A percentile compares a stretch with the other conserved stretches of the same genome.
Evolutionary conservation across 2,329 filamentous ascomycete species (phyloP).

Genomic region (Lecanicillium sp.): DNA sequence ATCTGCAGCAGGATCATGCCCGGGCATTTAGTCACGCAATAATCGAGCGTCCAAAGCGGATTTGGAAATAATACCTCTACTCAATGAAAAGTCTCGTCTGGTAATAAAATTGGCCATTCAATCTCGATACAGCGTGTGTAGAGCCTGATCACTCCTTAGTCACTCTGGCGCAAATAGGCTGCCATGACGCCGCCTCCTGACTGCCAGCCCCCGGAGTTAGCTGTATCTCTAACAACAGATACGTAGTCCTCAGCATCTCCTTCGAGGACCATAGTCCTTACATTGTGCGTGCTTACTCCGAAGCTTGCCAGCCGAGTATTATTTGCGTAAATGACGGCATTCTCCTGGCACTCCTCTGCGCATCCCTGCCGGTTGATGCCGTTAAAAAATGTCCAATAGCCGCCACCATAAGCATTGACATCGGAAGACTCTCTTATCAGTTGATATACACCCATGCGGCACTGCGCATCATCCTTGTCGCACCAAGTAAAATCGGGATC

Average conservation of each 20-base stretch:
- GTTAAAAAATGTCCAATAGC: constrained; percentile 20
- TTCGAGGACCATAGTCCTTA: constrained; percentile 21
- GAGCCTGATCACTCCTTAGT: too few species aligned
- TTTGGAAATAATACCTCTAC: too few species aligned
- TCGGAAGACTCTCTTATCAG: constrained; percentile 9
- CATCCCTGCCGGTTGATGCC: constrained; percentile 13
- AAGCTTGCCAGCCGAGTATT: constrained; percentile 18
- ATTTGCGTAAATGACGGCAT: constrained; percentile 12
- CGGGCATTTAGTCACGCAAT: too few species aligned
- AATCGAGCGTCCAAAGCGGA: too few species aligned
- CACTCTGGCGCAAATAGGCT: constrained; percentile 20
- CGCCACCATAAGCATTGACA: constrained; percentile 14
- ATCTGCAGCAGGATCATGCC: too few species aligned
- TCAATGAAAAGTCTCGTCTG: too few species aligned
- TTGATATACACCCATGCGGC: constrained; percentile 13
- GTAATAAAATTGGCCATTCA: too few species aligned
- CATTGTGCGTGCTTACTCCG: constrained; percentile 19
- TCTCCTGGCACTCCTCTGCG: constrained; percentile 11
- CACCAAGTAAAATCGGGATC: constrained; percentile 20
- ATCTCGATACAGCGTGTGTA: too few species aligned
- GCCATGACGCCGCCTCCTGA: constrained; percentile 21
- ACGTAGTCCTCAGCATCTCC: constrained; percentile 11
- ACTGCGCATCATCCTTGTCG: constrained; percentile 15
- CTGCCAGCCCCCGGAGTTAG: constrained; percentile 17
- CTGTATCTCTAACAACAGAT: constrained; percentile 11